These are phyloP conservation scores for Brettanomyces nanus DNA, from an alignment of 805 yeast genomes.

Conservation along the genomic window DNA sequence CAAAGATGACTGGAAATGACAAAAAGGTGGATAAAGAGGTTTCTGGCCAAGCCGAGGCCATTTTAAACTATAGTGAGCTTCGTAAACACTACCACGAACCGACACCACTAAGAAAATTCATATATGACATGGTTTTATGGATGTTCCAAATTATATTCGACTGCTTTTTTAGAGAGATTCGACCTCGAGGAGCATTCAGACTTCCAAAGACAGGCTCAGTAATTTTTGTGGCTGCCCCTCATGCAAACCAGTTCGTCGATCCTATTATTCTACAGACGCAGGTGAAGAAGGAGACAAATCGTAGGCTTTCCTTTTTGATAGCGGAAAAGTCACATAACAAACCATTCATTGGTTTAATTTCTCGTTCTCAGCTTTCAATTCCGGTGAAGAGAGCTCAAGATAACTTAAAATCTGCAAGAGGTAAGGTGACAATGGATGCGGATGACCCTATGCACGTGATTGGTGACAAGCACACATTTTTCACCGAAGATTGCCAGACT, in stretches of 20 bases:
- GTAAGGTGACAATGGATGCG: slow-evolving; percentile 50
- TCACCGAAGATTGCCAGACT: slow-evolving; percentile 51
- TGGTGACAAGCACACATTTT: slow-evolving; percentile 55
- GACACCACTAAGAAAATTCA: slow-evolving; percentile 28
- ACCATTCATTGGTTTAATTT: slow-evolving; percentile 61
- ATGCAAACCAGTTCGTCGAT: slow-evolving; percentile 80
- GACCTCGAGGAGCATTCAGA: slow-evolving; percentile 63
- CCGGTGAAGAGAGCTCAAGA: slow-evolving; percentile 95
- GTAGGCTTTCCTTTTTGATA: slow-evolving; percentile 44
- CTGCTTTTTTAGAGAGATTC: slow-evolving; percentile 67
- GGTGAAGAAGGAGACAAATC: slow-evolving; percentile 42
- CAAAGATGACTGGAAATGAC: too few relatives aligned
- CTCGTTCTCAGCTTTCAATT: slow-evolving; percentile 71
- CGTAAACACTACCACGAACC: slow-evolving; percentile 28
- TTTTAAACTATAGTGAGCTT: slow-evolving; percentile 7
- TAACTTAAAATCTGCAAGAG: slow-evolving; percentile 57
- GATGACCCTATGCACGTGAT: slow-evolving; percentile 35
- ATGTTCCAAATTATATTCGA: slow-evolving; percentile 35
- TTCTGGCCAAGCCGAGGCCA: slow-evolving; percentile 7
- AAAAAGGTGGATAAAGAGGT: background rate
- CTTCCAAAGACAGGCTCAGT: slow-evolving; percentile 56
- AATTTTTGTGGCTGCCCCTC: slow-evolving; percentile 77
- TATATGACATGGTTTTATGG: slow-evolving; percentile 49
- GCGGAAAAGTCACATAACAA: slow-evolving; percentile 44
- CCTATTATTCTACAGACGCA: slow-evolving; percentile 73